Percentiles rank a stretch among this genome's conserved stretches.
These are phyloP conservation scores for Triadica sebifera DNA, from an alignment of 345 rosid species.

Conservation along the genomic window DNA sequence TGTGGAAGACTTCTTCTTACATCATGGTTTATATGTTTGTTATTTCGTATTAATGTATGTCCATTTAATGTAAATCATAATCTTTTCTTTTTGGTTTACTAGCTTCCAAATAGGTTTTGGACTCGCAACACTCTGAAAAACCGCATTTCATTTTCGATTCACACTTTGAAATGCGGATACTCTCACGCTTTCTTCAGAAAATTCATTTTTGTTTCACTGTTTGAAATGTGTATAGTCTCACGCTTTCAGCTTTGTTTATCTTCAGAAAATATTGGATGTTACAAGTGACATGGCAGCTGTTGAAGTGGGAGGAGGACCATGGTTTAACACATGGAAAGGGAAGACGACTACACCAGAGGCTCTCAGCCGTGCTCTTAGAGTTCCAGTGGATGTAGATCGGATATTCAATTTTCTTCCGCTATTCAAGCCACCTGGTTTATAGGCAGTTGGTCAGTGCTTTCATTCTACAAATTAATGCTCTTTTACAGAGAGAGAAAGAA, in stretches of 20 bases:
- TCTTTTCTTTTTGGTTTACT: too few species aligned
- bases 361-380: constrained; percentile 44
- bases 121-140: too few species aligned
- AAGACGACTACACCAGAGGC: constrained; percentile 60
- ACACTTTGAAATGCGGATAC: too few species aligned
- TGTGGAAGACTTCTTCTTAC: too few species aligned
- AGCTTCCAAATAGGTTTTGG: too few species aligned
- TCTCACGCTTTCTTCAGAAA: too few species aligned
- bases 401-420: constrained; percentile 52
- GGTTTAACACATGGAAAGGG: constrained; percentile 92
- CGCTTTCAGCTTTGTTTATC: not conserved
- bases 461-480: not conserved
- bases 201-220: not conserved
- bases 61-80: not conserved
- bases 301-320: constrained; percentile 96
- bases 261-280: constrained; percentile 67
- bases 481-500: not conserved
- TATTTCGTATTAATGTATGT: not conserved
- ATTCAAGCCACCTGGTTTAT: constrained; percentile 84
- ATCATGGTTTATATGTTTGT: too few species aligned
- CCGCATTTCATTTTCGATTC: not conserved
- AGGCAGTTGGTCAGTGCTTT: constrained; percentile 5
- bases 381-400: constrained; percentile 65
- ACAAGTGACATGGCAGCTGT: constrained; percentile 84
- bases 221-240: too few species aligned